Base-by-base conservation (phyloP, 23 red algal species). In the Gracilaria gracilis region DNA sequence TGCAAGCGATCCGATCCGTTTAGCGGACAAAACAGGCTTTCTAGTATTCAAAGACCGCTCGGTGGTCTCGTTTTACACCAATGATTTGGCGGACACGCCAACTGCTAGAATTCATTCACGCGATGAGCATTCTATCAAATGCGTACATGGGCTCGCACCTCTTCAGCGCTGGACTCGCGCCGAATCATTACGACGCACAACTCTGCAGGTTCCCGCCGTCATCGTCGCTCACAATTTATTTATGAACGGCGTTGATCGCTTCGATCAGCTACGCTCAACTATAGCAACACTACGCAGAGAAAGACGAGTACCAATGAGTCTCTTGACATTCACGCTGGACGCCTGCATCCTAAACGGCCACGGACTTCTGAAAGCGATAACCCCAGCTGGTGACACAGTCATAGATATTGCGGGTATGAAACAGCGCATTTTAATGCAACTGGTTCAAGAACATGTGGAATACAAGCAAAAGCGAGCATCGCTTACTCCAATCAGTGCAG, bases 241-340 rank as follows among this genome's bases (percentile, higher is more conserved):
- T 31, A 46, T 77, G 72, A 77, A 77, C 34, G 72, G 39, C 9
- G 72, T 77, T 0, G 72, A 53, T 9, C 29, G 72, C 2, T 77
- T 77, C 25, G 72, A 77, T 44, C 72, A 77, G 33, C 34, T 27
- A 1, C 33, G 72, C 0, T 77, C 72, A 8, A 50, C 32, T 3
- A 27, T 31, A 6, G 39, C 39, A 2, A 77, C 72, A 50, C n/a
- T 77, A 13, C 29, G 72, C 20, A 42, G 34, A 53, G 48, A 77
- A 77, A 23, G 12, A 15, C 34, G 25, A 44, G 42, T 46, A 1
- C 2, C 72, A 3, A 77, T 44, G 33, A 46, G 72, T 29, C 9
- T 77, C 0, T 29, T 77, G 23, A 77, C 72, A 9, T 40, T 44
- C 29, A 29, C 44, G 2, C 27, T 77, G 4, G 72, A 77, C 4